phyloP scores from a whole-genome alignment of 768 basidiomycete genomes.

The Astraeus odoratus region DNA sequence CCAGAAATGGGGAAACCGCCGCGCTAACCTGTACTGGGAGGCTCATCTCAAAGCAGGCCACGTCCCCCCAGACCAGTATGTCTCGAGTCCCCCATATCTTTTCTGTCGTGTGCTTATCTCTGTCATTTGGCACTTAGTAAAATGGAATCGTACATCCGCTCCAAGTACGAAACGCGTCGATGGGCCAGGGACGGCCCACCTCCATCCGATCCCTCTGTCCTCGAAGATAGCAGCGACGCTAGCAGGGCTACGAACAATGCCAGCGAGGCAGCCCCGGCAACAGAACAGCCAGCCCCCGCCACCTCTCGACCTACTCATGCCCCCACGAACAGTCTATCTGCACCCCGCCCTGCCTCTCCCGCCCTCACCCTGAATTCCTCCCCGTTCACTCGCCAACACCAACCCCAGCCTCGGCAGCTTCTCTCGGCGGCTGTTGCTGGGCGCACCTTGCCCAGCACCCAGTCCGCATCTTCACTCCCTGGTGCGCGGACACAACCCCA shows the following conservation, averaged over 20 bases:
- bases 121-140: slow-evolving; percentile 49
- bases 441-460: slow-evolving; percentile 12
- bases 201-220: slow-evolving; percentile 71
- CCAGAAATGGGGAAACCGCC: slow-evolving; percentile 90
- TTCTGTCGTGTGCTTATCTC: background rate
- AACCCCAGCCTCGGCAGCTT: slow-evolving; percentile 23
- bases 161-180: slow-evolving; percentile 88
- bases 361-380: slow-evolving; percentile 15
- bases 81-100: slow-evolving; percentile 10
- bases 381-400: slow-evolving; percentile 24
- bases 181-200: slow-evolving; percentile 92
- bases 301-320: slow-evolving; percentile 6
- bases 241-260: slow-evolving; percentile 6
- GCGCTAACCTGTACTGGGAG: slow-evolving; percentile 96
- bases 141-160: slow-evolving; percentile 96
- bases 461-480: slow-evolving; percentile 4
- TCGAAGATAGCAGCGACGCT: slow-evolving; percentile 41
- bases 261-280: background rate
- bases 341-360: slow-evolving; percentile 24
- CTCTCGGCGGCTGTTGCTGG: slow-evolving; percentile 35
- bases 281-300: slow-evolving; percentile 6
- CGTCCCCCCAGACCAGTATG: slow-evolving; percentile 90
- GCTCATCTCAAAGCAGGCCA: slow-evolving; percentile 90
- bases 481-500: slow-evolving; percentile 9
- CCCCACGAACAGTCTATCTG: slow-evolving; percentile 15